Percentiles rank a stretch among this genome's conserved stretches.
phyloP scores from a whole-genome alignment of 768 basidiomycete genomes.

The Scleroderma citrinum region DNA sequence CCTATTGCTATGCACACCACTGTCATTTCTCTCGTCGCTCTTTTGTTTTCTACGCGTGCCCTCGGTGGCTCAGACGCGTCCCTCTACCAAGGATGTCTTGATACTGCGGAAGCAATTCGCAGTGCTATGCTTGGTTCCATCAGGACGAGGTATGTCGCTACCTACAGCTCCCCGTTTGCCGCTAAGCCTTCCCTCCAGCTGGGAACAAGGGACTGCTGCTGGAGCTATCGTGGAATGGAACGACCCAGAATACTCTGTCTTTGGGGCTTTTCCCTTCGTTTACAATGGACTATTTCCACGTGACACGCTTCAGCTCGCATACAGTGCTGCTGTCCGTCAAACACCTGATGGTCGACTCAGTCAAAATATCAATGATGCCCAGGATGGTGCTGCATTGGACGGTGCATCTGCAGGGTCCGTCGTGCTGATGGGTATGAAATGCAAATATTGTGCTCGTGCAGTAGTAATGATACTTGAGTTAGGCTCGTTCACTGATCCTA shows the following conservation, averaged over 20 bases:
- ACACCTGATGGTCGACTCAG: slow-evolving; percentile 23
- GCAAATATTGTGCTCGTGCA: neutral
- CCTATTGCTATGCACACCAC: too few species aligned
- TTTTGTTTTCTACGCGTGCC: neutral
- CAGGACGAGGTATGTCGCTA: slow-evolving; percentile 17
- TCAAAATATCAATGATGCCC: slow-evolving; percentile 20
- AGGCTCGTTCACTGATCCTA: slow-evolving; percentile 11
- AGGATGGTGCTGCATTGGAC: slow-evolving; percentile 24
- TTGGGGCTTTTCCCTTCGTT: slow-evolving; percentile 15
- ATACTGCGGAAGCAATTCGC: slow-evolving; percentile 7
- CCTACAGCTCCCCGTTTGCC: neutral
- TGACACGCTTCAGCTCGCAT: slow-evolving; percentile 18
- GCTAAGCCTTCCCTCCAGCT: slow-evolving; percentile 10
- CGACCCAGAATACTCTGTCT: slow-evolving; percentile 23
- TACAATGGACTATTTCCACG: slow-evolving; percentile 12
- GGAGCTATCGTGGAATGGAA: slow-evolving; percentile 18
- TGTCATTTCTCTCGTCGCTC: neutral
- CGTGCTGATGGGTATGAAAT: slow-evolving; percentile 17
- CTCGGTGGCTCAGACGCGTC: neutral
- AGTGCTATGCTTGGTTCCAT: slow-evolving; percentile 21
- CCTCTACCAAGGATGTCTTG: neutral
- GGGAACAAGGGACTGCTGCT: slow-evolving; percentile 28
- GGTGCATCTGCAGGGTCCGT: slow-evolving; percentile 22
- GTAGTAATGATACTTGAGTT: neutral
- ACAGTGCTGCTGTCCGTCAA: slow-evolving; percentile 23